Evolutionary conservation across 495 filamentous ascomycete species (phyloP).

Genomic region (Pseudevernia furfuracea): DNA sequence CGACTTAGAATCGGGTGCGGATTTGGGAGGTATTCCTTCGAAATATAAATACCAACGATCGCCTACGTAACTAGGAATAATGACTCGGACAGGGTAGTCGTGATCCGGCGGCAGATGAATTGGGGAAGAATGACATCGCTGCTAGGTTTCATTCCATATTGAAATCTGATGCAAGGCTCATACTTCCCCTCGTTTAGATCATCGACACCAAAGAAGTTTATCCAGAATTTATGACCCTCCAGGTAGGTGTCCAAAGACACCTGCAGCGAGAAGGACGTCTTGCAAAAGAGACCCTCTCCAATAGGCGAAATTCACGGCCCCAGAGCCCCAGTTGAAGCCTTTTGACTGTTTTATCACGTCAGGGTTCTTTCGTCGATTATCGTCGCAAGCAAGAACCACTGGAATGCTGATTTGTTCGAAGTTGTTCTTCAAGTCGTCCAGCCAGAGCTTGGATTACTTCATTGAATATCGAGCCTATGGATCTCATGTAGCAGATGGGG

Average conservation of each 20-base stretch:
- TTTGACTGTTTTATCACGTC: slow-evolving; percentile 1
- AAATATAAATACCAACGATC: not conserved
- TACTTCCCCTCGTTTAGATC: not conserved
- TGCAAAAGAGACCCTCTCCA: not conserved
- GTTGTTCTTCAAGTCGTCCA: not conserved
- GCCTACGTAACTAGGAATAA: not conserved
- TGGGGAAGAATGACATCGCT: not conserved
- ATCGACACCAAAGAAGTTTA: not conserved
- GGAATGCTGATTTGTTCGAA: not conserved
- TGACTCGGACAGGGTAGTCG: not conserved
- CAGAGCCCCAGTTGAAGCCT: not conserved
- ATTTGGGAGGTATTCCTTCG: too few species aligned
- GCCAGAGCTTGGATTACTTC: not conserved
- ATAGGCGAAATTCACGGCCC: slow-evolving; percentile 1
- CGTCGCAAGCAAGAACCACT: not conserved
- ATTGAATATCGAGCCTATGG: not conserved
- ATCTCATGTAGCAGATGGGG: not conserved
- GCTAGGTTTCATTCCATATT: not conserved
- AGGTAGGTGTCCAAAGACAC: not conserved
- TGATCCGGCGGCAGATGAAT: not conserved
- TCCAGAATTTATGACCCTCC: not conserved
- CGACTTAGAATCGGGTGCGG: too few species aligned
- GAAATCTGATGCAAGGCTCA: not conserved
- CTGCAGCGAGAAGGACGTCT: not conserved
- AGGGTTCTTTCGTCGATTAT: not conserved